Base-by-base conservation (phyloP, 2,329 filamentous ascomycete species). In the Eutypa lata region DNA sequence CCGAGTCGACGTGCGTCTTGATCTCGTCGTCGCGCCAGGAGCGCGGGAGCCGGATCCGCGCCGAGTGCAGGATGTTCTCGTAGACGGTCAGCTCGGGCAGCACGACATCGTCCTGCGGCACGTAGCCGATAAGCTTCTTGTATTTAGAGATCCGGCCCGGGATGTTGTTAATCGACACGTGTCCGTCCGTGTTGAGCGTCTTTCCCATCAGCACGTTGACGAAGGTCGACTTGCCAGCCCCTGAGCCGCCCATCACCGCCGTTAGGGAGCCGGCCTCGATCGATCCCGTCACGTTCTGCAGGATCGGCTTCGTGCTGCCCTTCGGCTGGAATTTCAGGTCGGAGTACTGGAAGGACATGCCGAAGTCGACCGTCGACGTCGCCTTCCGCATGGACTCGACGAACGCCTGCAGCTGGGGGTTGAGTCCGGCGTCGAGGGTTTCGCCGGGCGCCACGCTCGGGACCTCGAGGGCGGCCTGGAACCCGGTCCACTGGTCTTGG, bases 151-250 rank as follows among this genome's bases (percentile, higher is more conserved):
- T 72, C 55, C 73, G 73, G 13, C 75, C 73, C 0, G 75, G 70
- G 4, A 71, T 68, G n/a, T 76, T 76, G 55, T 84, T 84, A 57
- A 84, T 73, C 46, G 75, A 77, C 24, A 81, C 76, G 0, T 69
- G 58, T 2, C 81, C 81, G 0, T 72, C 69, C 1, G 78, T 83
- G 53, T 78, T 73, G 33, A 68, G 72, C 0, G 69, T 72, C 65
- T 84, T 83, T 13, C 81, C 81, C 80, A 83, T 83, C n/a, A 84
- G 71, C 24, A 82, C 77, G 52, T 83, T 84, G 31, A 84, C 73
- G 54, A 84, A 82, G 0, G 81, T 84, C 18, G 77, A 79, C 63
- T 83, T 84, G 28, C 81, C 81, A 1, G 80, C 80, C n/a, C 81
- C 80, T 2, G 76, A 81, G 6, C 79, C 79, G 7, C 81, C 80